These are phyloP conservation scores for Rosa multiflora DNA, from an alignment of 306 rosid genomes.

Conservation along the genomic window DNA sequence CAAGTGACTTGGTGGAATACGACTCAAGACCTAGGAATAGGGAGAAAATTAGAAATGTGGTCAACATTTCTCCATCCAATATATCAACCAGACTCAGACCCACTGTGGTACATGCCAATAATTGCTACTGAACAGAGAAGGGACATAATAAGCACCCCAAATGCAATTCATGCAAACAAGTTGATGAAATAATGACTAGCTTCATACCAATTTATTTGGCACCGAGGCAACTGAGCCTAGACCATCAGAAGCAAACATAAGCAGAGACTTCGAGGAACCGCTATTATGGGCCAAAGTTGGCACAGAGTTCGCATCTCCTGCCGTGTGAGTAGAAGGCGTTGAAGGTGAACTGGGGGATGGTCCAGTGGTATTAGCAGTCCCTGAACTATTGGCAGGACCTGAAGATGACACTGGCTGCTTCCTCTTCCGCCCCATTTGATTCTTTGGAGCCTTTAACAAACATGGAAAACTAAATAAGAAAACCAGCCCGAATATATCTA, in stretches of 20 bases:
- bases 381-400: conserved; percentile 61
- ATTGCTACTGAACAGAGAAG: not conserved
- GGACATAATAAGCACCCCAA: not conserved
- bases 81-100: not conserved
- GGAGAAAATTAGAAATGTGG: conserved; percentile 6
- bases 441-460: conserved; percentile 46
- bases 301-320: conserved; percentile 45
- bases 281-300: conserved; percentile 51
- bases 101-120: not conserved
- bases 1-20: conserved; percentile 4
- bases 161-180: conserved; percentile 7
- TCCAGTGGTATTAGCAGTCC: conserved; percentile 61
- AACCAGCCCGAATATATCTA: not conserved
- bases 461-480: conserved; percentile 24
- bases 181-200: not conserved
- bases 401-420: conserved; percentile 56
- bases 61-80: not conserved
- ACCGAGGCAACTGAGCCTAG: conserved; percentile 51
- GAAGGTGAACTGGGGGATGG: conserved; percentile 60
- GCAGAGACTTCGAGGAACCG: conserved; percentile 51
- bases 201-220: conserved; percentile 60
- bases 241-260: conserved; percentile 50
- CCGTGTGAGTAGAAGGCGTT: conserved; percentile 55
- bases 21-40: not conserved
- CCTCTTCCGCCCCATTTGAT: conserved; percentile 51